Base-by-base conservation (phyloP, 352 stramenopile genomes). In the Globisporangium radiosum region DNA sequence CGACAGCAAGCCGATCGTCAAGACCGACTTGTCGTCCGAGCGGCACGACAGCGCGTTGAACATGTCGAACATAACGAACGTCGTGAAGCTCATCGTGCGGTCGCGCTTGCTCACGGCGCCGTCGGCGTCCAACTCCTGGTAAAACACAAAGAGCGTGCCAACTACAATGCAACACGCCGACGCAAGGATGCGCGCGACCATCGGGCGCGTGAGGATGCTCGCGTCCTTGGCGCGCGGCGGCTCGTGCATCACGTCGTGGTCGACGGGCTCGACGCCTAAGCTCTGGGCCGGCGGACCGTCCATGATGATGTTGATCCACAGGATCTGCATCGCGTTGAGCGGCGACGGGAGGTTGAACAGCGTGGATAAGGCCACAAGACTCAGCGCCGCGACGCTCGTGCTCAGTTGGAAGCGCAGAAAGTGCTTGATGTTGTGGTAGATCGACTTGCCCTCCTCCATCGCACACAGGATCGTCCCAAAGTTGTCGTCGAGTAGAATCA, bases 231-330 rank as follows among this genome's bases (percentile, higher is more conserved):
- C 59, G 15, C 84, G 90, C 78, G 63, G 90, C 60, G 54, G 97
- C 68, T 74, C 96, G 74, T 78, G 83, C 83, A 92, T 92, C 52
- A 92, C 80, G 52, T 92, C 83, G 37, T 72, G 71, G 56, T 95
- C 83, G 7, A 96, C 85, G 36, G 87, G 87, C 54, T 96, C 87
- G 25, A 96, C 86, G 17, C 87, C 87, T 40, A 95, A 70, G 63
- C 85, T 95, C 59, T 94, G 84, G 0, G 84, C 84, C 38, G 84
- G 84, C 6, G 84, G 84, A 3, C 84, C 85, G 40, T 99, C 97
- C 92, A 99, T 99, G 75, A 99, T 98, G 45, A 99, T 88, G 73
- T 99, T 98, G 55, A 99, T 95, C 94, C 94, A 99, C 7, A 99
- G 73, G 78, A 99, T 97, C 77, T 98, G 95, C 52, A 98, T 95